Evolutionary conservation across 1,284 basidiomycete genomes (phyloP), one percentile per base, ranked within the genome.

Genomic region (Fistulinella cinereoalba): DNA sequence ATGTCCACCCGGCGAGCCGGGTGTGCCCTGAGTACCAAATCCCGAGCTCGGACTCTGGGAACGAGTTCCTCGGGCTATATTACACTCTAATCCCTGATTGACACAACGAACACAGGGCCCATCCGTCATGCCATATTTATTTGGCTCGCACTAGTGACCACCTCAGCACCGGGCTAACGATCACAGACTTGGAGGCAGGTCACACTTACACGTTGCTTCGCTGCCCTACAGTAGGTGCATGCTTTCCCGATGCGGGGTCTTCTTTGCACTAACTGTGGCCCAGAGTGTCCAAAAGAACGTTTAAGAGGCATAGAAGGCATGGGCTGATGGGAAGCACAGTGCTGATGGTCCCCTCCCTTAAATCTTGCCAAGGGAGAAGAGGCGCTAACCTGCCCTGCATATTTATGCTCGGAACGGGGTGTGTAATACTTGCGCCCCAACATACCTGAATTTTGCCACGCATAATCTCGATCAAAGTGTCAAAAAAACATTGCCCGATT

Each of bases 31-130:
- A 27, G 4, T 38, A 36, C 47, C 33, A 37, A 39, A 23, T 16
- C 42, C 44, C 16, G 47, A 41, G 42, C 53, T 45, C 37, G 59
- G 62, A 37, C 62, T 65, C 46, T 52, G 53, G 25, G 59, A 61
- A 25, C 50, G 60, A 28, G 55, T 31, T 19, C 4, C 34, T 21
- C 44, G 48, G 29, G 46, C 5, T 19, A 60, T 29, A 16, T 9
- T 44, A 21, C 60, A 61, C 0, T 46, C 37, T 12, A 53, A 7
- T 15, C 18, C 19, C 11, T 44, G 51, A 37, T 4, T 27, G 34
- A 51, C 25, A 47, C 60, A 61, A 31, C 61, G 63, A 43, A 49
- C 50, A 33, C 60, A 61, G 18, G 59, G 50, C 4, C 38, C 42
- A 50, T 61, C 50, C 15, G 27, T 49, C 21, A 24, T 43, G 13